These are phyloP conservation scores for Pulveroboletus ravenelii DNA, from an alignment of 768 basidiomycete genomes.

Conservation along the genomic window DNA sequence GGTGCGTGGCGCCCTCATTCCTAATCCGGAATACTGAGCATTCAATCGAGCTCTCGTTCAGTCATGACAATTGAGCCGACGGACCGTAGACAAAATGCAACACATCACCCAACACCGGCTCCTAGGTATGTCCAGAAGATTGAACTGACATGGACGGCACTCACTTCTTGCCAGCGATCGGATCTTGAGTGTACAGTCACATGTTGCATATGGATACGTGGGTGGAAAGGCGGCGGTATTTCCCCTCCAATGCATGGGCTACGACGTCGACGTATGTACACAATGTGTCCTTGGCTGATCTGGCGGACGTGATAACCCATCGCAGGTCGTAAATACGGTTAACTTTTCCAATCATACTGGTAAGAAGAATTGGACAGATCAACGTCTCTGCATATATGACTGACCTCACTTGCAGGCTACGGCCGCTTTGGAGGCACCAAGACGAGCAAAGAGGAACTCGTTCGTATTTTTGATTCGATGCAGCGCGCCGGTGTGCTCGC, in stretches of 20 bases:
- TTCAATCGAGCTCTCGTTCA: not conserved
- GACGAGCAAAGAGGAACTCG: constrained; percentile 73
- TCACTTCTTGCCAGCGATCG: constrained; percentile 37
- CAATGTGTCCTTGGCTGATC: not conserved
- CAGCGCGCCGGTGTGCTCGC: constrained; percentile 69
- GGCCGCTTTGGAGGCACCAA: constrained; percentile 75
- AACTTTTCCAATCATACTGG: constrained; percentile 95
- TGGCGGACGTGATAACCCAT: constrained; percentile 3
- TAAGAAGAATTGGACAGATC: constrained; percentile 26
- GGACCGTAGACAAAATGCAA: not conserved
- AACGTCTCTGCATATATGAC: too few species aligned
- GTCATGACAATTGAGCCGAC: constrained; percentile 2
- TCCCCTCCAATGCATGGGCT: constrained; percentile 81
- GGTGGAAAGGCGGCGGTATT: constrained; percentile 80
- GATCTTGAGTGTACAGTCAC: constrained; percentile 87
- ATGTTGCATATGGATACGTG: constrained; percentile 92
- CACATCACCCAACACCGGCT: not conserved
- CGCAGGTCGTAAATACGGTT: constrained; percentile 81
- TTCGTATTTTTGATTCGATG: constrained; percentile 67
- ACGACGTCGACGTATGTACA: constrained; percentile 83
- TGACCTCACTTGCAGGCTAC: constrained; percentile 55
- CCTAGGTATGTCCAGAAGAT: constrained; percentile 7
- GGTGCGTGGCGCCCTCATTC: constrained; percentile 4
- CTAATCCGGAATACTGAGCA: constrained; percentile 1
- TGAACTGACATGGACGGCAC: not conserved